phyloP scores from a whole-genome alignment of 805 yeast genomes.

The Suhomyces sp. region DNA sequence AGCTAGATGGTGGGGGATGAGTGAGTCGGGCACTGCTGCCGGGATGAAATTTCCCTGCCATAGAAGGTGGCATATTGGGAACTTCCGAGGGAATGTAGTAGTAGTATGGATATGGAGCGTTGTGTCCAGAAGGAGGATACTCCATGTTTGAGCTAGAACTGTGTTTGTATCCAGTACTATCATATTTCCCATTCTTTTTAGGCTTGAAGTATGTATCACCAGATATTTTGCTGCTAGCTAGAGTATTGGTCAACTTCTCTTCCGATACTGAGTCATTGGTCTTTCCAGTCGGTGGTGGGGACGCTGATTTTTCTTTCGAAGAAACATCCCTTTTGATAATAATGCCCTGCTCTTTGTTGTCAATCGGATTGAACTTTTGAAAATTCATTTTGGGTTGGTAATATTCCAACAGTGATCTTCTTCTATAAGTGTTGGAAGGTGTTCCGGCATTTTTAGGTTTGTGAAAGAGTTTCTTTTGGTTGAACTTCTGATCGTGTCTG shows the following conservation, averaged over 20 bases:
- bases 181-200: neutral
- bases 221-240: neutral
- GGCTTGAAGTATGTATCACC: neutral
- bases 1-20: slow-evolving; percentile 22
- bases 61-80: neutral
- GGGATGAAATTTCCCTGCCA: slow-evolving; percentile 13
- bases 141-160: neutral
- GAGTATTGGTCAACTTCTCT: neutral
- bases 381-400: slow-evolving; percentile 8
- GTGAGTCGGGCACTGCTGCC: slow-evolving; percentile 19
- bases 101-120: slow-evolving; percentile 11
- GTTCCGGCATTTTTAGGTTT: slow-evolving; percentile 11
- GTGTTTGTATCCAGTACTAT: neutral
- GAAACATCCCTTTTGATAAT: neutral
- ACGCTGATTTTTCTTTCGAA: neutral
- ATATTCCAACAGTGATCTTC: neutral
- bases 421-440: slow-evolving; percentile 3
- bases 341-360: neutral
- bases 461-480: neutral
- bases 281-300: slow-evolving; percentile 1
- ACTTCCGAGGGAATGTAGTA: slow-evolving; percentile 14
- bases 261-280: neutral
- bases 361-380: neutral
- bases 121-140: neutral
- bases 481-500: neutral